Evolutionary conservation across 179 eudicot genomes (phyloP), one percentile per base, ranked within the genome.

Genomic region (Carnegiea gigantea): DNA sequence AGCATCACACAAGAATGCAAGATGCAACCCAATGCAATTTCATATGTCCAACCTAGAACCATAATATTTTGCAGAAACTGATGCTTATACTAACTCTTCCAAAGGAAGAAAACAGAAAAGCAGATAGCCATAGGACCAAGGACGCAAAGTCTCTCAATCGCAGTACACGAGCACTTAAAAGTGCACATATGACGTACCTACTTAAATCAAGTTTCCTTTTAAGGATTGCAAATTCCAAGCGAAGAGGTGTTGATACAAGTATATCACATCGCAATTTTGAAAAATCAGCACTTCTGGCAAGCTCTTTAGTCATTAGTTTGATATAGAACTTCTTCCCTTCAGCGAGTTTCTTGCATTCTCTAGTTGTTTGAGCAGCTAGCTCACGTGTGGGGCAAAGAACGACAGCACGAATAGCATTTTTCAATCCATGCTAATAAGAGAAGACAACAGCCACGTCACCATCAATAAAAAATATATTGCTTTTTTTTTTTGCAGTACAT

Each of bases 331-430:
- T 96, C 88, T 89, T 96, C 48, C 99, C 96, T 85, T 87, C 89
- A 13, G 93, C 92, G 82, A 96, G 80, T 83, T 89, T 94, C 86
- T 92, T 96, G 93, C 98, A 92, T 86, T 96, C 98, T 86, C 99
- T 89, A 51, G 90, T 85, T 14, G 98, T 94, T 80, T 96, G 99
- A 77, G 99, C 95, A 80, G 99, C 99, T 85, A 96, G 84, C 81
- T 96, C 99, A 80, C 98, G 91, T 6, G 98, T 94, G 80, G 98
- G 99, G 87, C 93, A 91, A 84, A 95, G 82, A 81, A 95, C 88
- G 72, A 95, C 93, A 76, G 97, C 98, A 23, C 97, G 93, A 75
- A 95, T 86, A 67, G 95, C 93, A 68, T 88, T 92, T 74, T 88
- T 91, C 80, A 88, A 77, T 73, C 92, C 95, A 83, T 83, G 91